Evolutionary conservation across 2,329 filamentous ascomycete genomes (phyloP), one percentile per base, ranked within the genome.

Genomic region (Pezicula rhizophila): DNA sequence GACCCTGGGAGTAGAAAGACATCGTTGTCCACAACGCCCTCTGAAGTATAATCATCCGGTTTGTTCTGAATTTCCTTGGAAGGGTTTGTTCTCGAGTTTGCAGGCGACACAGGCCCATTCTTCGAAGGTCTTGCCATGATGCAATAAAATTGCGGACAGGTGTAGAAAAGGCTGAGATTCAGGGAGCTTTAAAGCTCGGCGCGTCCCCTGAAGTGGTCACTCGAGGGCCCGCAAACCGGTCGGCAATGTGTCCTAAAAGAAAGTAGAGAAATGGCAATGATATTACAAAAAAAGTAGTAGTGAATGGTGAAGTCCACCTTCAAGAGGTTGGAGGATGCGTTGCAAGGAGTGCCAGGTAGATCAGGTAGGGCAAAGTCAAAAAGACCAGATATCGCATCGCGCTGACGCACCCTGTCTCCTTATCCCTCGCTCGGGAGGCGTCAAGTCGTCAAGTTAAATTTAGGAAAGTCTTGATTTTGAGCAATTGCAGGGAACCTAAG

Each of bases 21-120:
- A 74, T 97, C 90, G 72, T 96, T 85, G 73, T 99, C 88, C 57
- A 80, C 77, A 47, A 97, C 87, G 44, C 87, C 87, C 45, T 89
- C 82, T 2, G 87, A 90, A 49, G 82, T 79, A 72, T 89, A 91
- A 61, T 85, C 81, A 44, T 71, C 66, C 10, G 46, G 39, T 35
- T 61, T 64, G 46, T 58, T 58, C 1, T 45, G 34, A 23, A 49
- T 41, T 15, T 40, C 43, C 47, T 53, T 51, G 8, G 48, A 26
- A 17, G 54, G 50, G n/a, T 47, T 39, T 33, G 23, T 54, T 33
- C 48, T 48, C 12, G 40, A 26, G 42, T 56, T 59, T 14, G 43
- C 11, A 25, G 18, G 18, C 31, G 43, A 18, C 37, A 42, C 46
- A 47, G 48, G 33, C 41, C 46, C 41, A 37, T 46, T 50, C 35